Base-by-base conservation (phyloP, 208 protist species). In the Naegleria lovaniensis region DNA sequence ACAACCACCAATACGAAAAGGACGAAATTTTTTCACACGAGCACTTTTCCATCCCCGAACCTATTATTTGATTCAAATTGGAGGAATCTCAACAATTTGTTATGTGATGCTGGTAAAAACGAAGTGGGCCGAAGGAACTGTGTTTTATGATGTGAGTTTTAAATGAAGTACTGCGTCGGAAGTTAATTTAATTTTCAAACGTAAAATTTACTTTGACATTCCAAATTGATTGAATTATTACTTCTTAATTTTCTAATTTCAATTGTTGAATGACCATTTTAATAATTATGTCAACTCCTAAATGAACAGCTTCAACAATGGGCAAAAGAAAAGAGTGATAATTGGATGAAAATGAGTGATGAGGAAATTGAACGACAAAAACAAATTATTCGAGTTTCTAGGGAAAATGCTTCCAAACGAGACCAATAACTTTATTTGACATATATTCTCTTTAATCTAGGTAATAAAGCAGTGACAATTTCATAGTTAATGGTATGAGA, bases 141-240 rank as follows among this genome's bases (percentile, higher is more conserved):
- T 79, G n/a, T 79, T 79, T 79, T 79, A 79, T 79, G 67, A 79
- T 79, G 67, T 79, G 29, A 79, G 67, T 79, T 29, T 29, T 36
- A 36, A 13, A 79, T 36, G 29, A 29, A 36, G 9, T 19, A 15
- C 0, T 79, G 55, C 4, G 22, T 67, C 55, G 55, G 6, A 67
- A 29, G 3, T 67, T 29, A 67, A 29, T 67, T 67, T 58, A 15
- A n/a, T n/a, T n/a, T n/a, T n/a, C n/a, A n/a, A n/a, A n/a, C n/a
- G n/a, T n/a, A n/a, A n/a, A n/a, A n/a, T n/a, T n/a, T n/a, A n/a
- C n/a, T n/a, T n/a, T n/a, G n/a, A n/a, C n/a, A n/a, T n/a, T n/a
- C n/a, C n/a, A n/a, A n/a, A 58, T 58, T 58, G 51, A 58, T 19
- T 58, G 51, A 58, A 19, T 5, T 58, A 58, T 58, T 58, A 19